Conservation (phyloP, 805 yeast genomes). For the Wickerhamomyces bovis region DNA sequence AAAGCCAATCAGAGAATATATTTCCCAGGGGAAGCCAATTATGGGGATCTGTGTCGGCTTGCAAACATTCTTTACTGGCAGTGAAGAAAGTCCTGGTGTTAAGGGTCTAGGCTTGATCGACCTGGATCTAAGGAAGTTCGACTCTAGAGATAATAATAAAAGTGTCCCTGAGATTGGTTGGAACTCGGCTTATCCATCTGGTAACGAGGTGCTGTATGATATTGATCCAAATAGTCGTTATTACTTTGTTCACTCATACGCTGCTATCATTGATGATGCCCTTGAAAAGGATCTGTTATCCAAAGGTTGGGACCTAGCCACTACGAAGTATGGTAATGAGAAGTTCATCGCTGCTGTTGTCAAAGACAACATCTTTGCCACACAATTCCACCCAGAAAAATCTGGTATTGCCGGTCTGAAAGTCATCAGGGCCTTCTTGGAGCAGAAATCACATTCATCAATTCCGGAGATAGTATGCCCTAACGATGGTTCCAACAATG, state of each 20-base stretch:
- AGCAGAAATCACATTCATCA: constrained; percentile 23
- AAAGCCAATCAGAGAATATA: constrained; percentile 59
- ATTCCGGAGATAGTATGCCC: constrained; percentile 10
- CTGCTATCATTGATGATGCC: constrained; percentile 52
- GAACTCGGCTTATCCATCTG: constrained; percentile 47
- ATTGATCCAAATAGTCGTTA: constrained; percentile 65
- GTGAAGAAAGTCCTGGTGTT: constrained; percentile 65
- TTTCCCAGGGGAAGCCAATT: constrained; percentile 71
- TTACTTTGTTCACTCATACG: constrained; percentile 94
- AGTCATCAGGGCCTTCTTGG: constrained; percentile 67
- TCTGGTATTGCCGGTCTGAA: constrained; percentile 87
- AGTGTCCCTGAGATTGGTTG: constrained; percentile 98
- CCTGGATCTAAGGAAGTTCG: constrained; percentile 54
- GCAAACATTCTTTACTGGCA: constrained; percentile 72
- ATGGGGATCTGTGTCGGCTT: constrained; percentile 99
- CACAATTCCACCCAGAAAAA: constrained; percentile 99
- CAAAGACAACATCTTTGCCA: constrained; percentile 79
- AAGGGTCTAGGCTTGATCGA: constrained; percentile 56
- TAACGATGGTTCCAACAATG: constrained; percentile 42
- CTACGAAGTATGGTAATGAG: constrained; percentile 71
- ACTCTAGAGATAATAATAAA: constrained; percentile 44
- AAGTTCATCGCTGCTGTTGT: constrained; percentile 76
- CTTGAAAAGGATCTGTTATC: constrained; percentile 27
- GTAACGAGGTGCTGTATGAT: constrained; percentile 43
- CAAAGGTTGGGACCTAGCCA: constrained; percentile 67